Conservation (phyloP, 306 rosid genomes). For the Ormosia emarginata region DNA sequence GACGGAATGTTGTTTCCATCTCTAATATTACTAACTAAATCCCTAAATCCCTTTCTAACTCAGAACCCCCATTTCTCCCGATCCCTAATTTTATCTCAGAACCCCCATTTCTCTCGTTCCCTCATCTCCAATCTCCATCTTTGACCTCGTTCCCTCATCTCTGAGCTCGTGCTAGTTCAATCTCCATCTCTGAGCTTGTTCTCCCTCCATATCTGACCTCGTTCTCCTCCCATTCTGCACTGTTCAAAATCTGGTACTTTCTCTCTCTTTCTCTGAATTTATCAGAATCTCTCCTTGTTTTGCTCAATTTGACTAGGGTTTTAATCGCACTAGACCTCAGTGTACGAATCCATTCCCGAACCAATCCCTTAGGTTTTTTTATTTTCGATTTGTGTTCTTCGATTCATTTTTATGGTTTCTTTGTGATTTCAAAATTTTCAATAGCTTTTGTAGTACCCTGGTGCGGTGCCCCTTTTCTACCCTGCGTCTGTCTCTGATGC, state of each 20-base stretch:
- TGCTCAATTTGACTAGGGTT: constrained; percentile 43
- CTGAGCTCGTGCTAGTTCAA: too few species aligned
- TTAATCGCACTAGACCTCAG: neutral
- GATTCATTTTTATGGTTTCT: constrained; percentile 19
- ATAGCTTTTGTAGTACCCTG: constrained; percentile 10
- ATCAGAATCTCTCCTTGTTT: neutral
- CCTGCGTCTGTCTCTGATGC: constrained; percentile 48
- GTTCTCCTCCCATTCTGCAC: neutral
- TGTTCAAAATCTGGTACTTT: constrained; percentile 30
- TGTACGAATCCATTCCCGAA: neutral
- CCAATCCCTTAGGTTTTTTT: constrained; percentile 1
- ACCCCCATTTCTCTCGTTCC: too few species aligned
- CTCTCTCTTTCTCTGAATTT: constrained; percentile 6
- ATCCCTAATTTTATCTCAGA: too few species aligned
- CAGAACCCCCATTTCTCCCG: too few species aligned
- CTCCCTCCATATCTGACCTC: neutral
- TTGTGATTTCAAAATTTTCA: neutral
- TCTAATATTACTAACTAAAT: too few species aligned
- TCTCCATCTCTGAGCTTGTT: too few species aligned
- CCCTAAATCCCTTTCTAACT: too few species aligned
- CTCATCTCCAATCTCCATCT: too few species aligned
- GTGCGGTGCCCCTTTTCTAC: constrained; percentile 45
- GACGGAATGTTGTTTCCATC: too few species aligned
- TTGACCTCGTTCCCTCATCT: too few species aligned
- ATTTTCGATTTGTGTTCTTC: neutral